Percentiles rank a stretch among this genome's conserved stretches.
These are phyloP conservation scores for Microbotryomycetes sp. DNA, from an alignment of 1,284 basidiomycete genomes.

Conservation along the genomic window DNA sequence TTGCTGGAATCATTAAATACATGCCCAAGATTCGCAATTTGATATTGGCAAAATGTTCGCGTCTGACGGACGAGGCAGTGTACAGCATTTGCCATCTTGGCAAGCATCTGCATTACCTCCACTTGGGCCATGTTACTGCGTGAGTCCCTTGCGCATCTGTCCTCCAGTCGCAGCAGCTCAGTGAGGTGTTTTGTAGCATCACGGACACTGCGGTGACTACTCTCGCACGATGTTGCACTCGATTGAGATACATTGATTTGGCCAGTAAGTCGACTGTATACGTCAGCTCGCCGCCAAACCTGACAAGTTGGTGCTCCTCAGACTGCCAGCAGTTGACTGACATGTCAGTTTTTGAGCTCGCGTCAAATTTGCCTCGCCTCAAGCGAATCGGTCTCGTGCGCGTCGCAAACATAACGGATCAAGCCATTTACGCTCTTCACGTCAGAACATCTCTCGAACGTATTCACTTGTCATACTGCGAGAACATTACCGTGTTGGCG, in stretches of 20 bases:
- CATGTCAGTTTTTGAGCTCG: constrained; percentile 85
- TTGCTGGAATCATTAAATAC: constrained; percentile 81
- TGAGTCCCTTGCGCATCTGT: constrained; percentile 38
- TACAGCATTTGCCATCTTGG: constrained; percentile 82
- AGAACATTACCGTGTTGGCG: constrained; percentile 85
- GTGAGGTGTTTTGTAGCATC: constrained; percentile 51
- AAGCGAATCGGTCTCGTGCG: constrained; percentile 92
- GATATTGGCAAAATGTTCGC: constrained; percentile 81
- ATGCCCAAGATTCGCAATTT: constrained; percentile 88
- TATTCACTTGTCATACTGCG: constrained; percentile 95
- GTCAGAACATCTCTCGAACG: constrained; percentile 70
- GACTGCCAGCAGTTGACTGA: constrained; percentile 86
- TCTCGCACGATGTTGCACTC: constrained; percentile 78
- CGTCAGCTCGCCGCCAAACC: constrained; percentile 9
- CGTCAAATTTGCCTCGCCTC: constrained; percentile 74
- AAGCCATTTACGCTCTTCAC: constrained; percentile 80
- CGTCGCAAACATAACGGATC: constrained; percentile 84
- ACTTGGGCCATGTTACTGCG: constrained; percentile 79
- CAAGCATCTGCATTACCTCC: constrained; percentile 87
- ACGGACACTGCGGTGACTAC: constrained; percentile 82
- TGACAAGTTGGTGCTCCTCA: constrained; percentile 41
- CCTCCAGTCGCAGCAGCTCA: constrained; percentile 2
- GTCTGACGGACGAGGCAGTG: constrained; percentile 78
- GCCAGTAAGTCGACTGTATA: constrained; percentile 57
- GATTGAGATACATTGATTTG: constrained; percentile 93